phyloP scores from a whole-genome alignment of 2,329 filamentous ascomycete genomes.

The Setomelanomma holmii region DNA sequence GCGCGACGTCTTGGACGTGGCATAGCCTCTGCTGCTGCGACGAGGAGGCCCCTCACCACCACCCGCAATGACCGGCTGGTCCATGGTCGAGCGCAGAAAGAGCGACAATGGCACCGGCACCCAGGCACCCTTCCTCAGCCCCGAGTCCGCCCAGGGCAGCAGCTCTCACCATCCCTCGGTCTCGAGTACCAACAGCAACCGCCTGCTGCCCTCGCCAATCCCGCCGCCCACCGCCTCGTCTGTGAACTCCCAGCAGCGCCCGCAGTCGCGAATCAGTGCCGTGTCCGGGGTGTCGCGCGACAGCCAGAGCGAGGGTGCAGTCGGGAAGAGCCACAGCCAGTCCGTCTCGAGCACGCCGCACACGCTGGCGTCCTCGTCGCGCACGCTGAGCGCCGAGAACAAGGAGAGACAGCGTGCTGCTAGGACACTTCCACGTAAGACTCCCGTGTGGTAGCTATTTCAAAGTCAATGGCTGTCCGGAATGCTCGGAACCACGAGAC shows the following conservation, averaged over 20 bases:
- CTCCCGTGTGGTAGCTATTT: not conserved
- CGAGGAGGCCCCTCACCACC: constrained; percentile 25
- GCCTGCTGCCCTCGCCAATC: constrained; percentile 42
- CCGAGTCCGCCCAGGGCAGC: constrained; percentile 20
- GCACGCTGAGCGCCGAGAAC: constrained; percentile 38
- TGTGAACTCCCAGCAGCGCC: constrained; percentile 36
- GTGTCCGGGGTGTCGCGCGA: constrained; percentile 33
- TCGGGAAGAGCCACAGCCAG: constrained; percentile 41
- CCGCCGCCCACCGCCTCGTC: constrained; percentile 41
- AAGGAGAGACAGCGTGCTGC: constrained; percentile 43
- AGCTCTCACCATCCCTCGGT: constrained; percentile 15
- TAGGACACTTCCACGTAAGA: constrained; percentile 45
- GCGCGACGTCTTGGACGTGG: constrained; percentile 23
- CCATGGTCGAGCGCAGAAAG: constrained; percentile 38
- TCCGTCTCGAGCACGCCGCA: constrained; percentile 45
- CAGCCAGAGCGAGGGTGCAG: constrained; percentile 32
- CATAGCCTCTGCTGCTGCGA: constrained; percentile 24
- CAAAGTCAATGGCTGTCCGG: not conserved
- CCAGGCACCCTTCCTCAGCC: constrained; percentile 21
- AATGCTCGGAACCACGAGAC: not conserved
- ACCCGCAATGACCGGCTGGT: constrained; percentile 38
- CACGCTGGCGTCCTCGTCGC: constrained; percentile 46
- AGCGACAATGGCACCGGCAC: constrained; percentile 31
- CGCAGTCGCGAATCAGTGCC: constrained; percentile 40
- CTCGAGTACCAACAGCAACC: constrained; percentile 16